Evolutionary conservation across 169 alveolate genomes (phyloP).

Genomic region (Cryptosporidium ryanae): DNA sequence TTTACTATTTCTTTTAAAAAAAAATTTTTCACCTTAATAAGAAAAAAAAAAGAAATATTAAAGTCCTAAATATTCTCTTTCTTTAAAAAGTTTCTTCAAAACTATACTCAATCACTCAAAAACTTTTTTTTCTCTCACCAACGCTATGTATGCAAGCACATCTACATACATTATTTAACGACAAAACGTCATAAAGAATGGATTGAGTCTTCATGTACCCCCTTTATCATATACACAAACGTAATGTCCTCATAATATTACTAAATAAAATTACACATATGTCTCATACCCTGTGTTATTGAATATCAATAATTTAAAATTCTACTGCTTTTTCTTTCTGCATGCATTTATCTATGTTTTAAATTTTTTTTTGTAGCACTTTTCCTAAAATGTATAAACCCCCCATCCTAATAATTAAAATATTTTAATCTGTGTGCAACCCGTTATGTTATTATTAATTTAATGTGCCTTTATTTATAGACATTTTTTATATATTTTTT

Average conservation of each 20-base stretch:
- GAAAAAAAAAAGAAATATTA: slow-evolving; percentile 9
- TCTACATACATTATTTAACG: slow-evolving; percentile 74
- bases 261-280: background rate
- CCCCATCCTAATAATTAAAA: too few species aligned
- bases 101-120: slow-evolving; percentile 42
- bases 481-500: too few species aligned
- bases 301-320: background rate
- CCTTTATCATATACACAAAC: slow-evolving; percentile 54
- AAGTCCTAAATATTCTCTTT: background rate
- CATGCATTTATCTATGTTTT: slow-evolving; percentile 13
- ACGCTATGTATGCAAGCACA: slow-evolving; percentile 73
- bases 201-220: slow-evolving; percentile 75
- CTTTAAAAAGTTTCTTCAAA: slow-evolving; percentile 5
- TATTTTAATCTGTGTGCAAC: too few species aligned
- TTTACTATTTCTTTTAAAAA: background rate
- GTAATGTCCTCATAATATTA: slow-evolving; percentile 54
- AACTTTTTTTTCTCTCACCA: slow-evolving; percentile 35
- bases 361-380: background rate
- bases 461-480: too few species aligned
- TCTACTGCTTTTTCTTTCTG: slow-evolving; percentile 5
- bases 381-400: too few species aligned
- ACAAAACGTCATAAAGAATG: slow-evolving; percentile 69
- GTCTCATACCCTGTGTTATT: background rate
- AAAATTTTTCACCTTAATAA: slow-evolving; percentile 1
- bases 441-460: too few species aligned